Evolutionary conservation across 2,329 filamentous ascomycete species (phyloP).

Genomic region (Botryotinia narcissicola): DNA sequence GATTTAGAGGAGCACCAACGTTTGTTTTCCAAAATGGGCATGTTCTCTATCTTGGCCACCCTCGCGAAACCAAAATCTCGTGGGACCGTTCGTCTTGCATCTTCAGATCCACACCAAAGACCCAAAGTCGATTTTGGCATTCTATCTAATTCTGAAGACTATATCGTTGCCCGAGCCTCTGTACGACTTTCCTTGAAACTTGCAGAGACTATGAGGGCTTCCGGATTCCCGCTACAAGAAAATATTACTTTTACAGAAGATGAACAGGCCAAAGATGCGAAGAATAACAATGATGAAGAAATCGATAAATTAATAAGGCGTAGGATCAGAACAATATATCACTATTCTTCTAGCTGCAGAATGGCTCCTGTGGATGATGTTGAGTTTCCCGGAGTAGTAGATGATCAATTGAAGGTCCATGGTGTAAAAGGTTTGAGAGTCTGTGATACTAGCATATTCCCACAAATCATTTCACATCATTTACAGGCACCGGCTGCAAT

Average conservation of each 20-base stretch:
- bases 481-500: constrained; percentile 30
- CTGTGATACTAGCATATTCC: constrained; percentile 33
- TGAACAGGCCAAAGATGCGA: neutral
- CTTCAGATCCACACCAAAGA: constrained; percentile 14
- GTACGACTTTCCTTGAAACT: constrained; percentile 20
- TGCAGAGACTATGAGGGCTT: constrained; percentile 17
- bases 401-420: constrained; percentile 31
- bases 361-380: neutral
- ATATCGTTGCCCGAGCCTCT: constrained; percentile 8
- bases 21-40: constrained; percentile 17
- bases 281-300: neutral
- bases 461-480: constrained; percentile 29
- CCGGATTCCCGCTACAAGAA: neutral
- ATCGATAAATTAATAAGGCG: neutral
- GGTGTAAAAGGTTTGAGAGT: constrained; percentile 31
- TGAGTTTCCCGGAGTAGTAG: constrained; percentile 27
- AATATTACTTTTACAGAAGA: neutral
- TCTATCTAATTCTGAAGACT: constrained; percentile 20
- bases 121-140: constrained; percentile 22
- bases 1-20: constrained; percentile 17
- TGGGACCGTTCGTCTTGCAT: constrained; percentile 18
- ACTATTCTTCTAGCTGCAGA: neutral
- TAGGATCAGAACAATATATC: neutral
- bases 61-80: constrained; percentile 19
- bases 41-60: constrained; percentile 20